Evolutionary conservation across 108 stramenopile genomes (phyloP), one percentile per base, ranked within the genome.

Genomic region (Pseudonitzschia multistriata): DNA sequence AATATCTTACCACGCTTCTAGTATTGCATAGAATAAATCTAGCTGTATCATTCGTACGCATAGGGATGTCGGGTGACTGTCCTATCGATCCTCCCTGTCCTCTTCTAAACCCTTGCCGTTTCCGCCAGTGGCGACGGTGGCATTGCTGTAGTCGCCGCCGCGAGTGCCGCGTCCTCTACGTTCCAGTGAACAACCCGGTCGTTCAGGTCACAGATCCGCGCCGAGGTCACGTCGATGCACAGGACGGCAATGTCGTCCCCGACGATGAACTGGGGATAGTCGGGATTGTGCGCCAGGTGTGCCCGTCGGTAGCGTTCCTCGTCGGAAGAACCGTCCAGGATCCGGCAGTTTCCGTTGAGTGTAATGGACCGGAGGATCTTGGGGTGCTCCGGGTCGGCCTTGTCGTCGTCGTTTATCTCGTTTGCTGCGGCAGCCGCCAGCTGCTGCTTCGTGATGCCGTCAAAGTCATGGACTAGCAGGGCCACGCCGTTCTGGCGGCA

Each of bases 201-300:
- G 37, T 82, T 73, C 25, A 87, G 80, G 42, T 87, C 78, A 36
- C 82, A 83, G 62, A 87, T 87, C 48, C 86, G 49, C 13, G 86
- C 86, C 15, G 71, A 64, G 2, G 55, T 35, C 15, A 87, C 83
- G 53, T 87, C 77, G 29, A 87, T 72, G 34, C 80, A 74, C 8
- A 87, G 77, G 45, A 87, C 84, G 13, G 83, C 86, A 69, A 87
- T 87, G 65, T 87, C 73, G 1, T 83, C 66, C 5, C 86, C 86
- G 13, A 87, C 74, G 64, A 87, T 87, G 39, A 87, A 87, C 73
- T 86, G 86, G 13, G 86, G 86, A 74, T 87, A 87, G 24, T 83
- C 80, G 13, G 86, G 86, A 66, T 87, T 87, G 65, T 81, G 78
- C 25, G 66, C 60, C 24, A 87, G 66, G 57, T 87, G 86, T 33